Base-by-base conservation (phyloP, 2,329 filamentous ascomycete genomes). In the Colletotrichum sp. region DNA sequence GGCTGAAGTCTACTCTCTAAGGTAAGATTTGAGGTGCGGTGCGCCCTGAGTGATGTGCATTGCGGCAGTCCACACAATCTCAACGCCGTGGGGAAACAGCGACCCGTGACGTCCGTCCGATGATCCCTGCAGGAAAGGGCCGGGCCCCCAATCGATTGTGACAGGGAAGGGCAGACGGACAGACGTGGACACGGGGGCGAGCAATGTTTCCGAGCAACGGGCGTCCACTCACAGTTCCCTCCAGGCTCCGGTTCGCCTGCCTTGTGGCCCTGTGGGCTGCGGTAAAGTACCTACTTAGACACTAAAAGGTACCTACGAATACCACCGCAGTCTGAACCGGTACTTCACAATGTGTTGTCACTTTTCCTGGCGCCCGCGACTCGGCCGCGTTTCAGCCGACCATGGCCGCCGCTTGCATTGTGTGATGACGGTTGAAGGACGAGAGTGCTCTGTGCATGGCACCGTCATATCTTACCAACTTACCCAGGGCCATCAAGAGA, bases 161-260 rank as follows among this genome's bases (percentile, higher is more conserved):
- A 76, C 70, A 76, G 64, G 70, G 73, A 44, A 57, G 21, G 24
- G 39, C 18, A 49, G 39, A 49, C 30, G 44, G 71, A 30, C 64
- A 68, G 64, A 68, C 28, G 36, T 63, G 68, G 34, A 62, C 39
- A 18, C 71, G 52, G 67, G 66, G 67, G 55, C 55, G 9, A 60
- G 67, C 68, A 65, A 62, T 75, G 73, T 75, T 75, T 72, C 73
- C 73, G 73, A 71, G 73, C 73, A 75, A 75, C 73, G 73, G 73
- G 73, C 63, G 63, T 49, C 73, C 69, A 75, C 69, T 52, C 6
- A 13, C 44, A 52, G 44, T 21, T 52, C 44, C 44, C 49, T 62
- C n/a, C n/a, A n/a, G n/a, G n/a, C n/a, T n/a, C 67, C 39, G 72
- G 68, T 18, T 68, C 60, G 34, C 36, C 24, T 24, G 30, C 72